Evolutionary conservation across 352 stramenopile species (phyloP), one percentile per base, ranked within the genome.

Genomic region (Saprolegnia parasitica): DNA sequence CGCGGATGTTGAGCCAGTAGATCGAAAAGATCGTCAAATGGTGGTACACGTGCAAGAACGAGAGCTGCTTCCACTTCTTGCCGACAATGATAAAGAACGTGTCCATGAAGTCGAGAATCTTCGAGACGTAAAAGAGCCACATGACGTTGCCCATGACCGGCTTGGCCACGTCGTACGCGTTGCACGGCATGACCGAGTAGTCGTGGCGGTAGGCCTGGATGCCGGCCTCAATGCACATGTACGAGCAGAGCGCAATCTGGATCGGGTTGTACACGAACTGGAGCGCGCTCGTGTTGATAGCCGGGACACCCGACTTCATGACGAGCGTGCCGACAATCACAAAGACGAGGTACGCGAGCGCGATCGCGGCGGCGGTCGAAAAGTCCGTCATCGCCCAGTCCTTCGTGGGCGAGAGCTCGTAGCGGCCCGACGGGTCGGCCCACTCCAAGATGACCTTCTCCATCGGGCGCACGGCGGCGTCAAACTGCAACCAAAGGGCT

Each of bases 41-140:
- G 85, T 99, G 96, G 88, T 99, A 99, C 39, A 98, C 92, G 80
- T 99, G 96, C 54, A 99, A 76, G 81, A 99, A 98, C 13, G 87
- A 97, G 50, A 99, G 90, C 78, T 98, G 95, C 74, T 96, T 96
- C 94, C 93, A 98, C 75, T 98, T 98, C 80, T 98, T 98, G 71
- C 94, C 91, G 26, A 98, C 72, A 65, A 99, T 92, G 76, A 99
- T 99, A 81, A 99, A 99, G 78, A 99, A 89, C 40, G 93, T 98
- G 81, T 98, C 92, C 66, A 79, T 78, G 65, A 96, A 95, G 73
- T 98, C 92, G 21, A 97, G 77, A 46, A 97, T 79, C 86, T 99
- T 99, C 67, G 91, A 98, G 64, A 99, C 78, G 84, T 98, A 99
- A 77, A 99, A 99, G 18, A 99, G 80, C 89, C 97, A 99, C 13